Evolutionary conservation across 2,329 filamentous ascomycete genomes (phyloP).

Genomic region (Fusarium sp.): DNA sequence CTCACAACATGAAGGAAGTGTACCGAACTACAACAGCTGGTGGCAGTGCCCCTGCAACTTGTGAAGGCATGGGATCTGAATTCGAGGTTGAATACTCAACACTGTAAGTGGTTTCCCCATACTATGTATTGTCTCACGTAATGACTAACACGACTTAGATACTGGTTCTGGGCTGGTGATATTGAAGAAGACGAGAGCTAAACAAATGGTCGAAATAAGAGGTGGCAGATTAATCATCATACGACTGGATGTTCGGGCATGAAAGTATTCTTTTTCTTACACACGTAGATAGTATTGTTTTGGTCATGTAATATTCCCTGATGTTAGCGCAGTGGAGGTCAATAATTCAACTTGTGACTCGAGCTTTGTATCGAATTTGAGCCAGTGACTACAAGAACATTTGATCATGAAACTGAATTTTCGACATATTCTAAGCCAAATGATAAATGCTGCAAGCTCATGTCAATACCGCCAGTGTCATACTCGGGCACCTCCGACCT

Average conservation of each 20-base stretch:
- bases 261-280: constrained; percentile 22
- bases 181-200: constrained; percentile 28
- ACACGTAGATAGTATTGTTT: constrained; percentile 34
- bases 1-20: constrained; percentile 76
- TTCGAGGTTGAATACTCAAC: constrained; percentile 86
- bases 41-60: constrained; percentile 80
- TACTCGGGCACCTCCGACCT: constrained; percentile 15
- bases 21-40: constrained; percentile 89
- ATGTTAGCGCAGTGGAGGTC: constrained; percentile 26
- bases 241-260: not conserved
- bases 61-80: constrained; percentile 69
- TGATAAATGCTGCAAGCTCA: too few relatives aligned
- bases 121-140: not conserved
- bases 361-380: not conserved
- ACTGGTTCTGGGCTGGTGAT: constrained; percentile 48
- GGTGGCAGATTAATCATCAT: not conserved
- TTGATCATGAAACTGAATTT: not conserved
- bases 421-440: not conserved
- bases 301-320: constrained; percentile 36
- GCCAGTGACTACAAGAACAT: not conserved
- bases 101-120: constrained; percentile 72
- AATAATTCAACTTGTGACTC: constrained; percentile 35
- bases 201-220: not conserved
- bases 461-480: too few relatives aligned
- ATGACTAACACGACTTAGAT: constrained; percentile 41